Evolutionary conservation across 2,329 filamentous ascomycete genomes (phyloP).

Genomic region (Raffaelea albimanens): DNA sequence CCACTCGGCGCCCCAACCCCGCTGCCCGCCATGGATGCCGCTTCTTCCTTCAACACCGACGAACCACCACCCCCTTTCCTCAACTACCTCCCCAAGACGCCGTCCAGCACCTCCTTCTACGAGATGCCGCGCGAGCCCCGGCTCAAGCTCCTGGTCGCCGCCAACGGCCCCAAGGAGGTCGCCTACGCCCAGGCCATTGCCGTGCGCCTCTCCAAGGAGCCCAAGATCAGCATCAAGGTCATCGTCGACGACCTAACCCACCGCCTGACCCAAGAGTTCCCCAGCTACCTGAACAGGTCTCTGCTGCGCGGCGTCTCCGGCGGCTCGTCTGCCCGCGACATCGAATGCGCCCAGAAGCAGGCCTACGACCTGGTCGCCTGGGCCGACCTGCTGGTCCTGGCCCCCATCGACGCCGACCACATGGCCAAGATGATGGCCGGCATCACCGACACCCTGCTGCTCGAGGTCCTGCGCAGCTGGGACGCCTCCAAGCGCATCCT

Average conservation of each 20-base stretch:
- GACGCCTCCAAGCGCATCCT: constrained; percentile 77
- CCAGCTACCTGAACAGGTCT: constrained; percentile 47
- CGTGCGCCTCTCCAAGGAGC: constrained; percentile 56
- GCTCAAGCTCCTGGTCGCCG: constrained; percentile 53
- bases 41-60: constrained; percentile 5
- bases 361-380: constrained; percentile 68
- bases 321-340: constrained; percentile 20
- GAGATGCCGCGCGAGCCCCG: constrained; percentile 23
- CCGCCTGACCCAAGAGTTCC: constrained; percentile 52
- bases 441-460: constrained; percentile 68
- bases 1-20: no score
- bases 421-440: constrained; percentile 83
- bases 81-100: constrained; percentile 12
- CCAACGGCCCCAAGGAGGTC: constrained; percentile 55
- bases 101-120: constrained; percentile 12
- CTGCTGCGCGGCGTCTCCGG: constrained; percentile 21
- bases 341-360: constrained; percentile 43
- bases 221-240: constrained; percentile 50
- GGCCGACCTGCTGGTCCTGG: constrained; percentile 82
- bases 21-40: constrained; percentile 6
- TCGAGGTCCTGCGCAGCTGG: constrained; percentile 79
- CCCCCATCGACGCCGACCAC: constrained; percentile 75
- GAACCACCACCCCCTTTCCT: constrained; percentile 13
- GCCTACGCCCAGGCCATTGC: constrained; percentile 58
- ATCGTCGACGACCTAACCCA: constrained; percentile 58